Evolutionary conservation across 371 early-diverging fungal genomes (phyloP).

Genomic region (Lichtheimia hyalospora): DNA sequence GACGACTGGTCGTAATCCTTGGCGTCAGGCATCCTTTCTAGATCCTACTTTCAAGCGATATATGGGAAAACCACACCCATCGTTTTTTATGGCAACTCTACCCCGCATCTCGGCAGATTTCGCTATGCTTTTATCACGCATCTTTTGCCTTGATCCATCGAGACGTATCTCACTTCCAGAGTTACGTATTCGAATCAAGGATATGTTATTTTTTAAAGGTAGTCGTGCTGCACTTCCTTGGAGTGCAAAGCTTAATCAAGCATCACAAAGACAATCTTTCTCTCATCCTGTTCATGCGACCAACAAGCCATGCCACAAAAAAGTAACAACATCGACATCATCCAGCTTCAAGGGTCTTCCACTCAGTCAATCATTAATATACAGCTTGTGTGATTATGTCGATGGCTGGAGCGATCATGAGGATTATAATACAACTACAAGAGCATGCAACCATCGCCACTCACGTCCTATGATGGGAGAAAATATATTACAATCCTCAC

Average conservation of each 20-base stretch:
- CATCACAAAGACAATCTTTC: not conserved
- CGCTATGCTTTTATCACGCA: constrained; percentile 67
- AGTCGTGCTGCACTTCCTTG: constrained; percentile 86
- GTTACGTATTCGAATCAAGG: constrained; percentile 55
- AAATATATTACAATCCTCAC: too few relatives aligned
- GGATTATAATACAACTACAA: too few relatives aligned
- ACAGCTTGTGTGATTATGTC: constrained; percentile 6
- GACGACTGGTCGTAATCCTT: constrained; percentile 77
- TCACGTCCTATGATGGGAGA: too few relatives aligned
- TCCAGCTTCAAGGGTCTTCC: not conserved
- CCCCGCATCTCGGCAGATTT: constrained; percentile 72
- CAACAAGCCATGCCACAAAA: too few relatives aligned
- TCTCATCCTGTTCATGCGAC: not conserved
- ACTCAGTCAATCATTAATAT: not conserved
- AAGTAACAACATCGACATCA: too few relatives aligned
- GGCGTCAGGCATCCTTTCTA: constrained; percentile 71
- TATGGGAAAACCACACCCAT: constrained; percentile 54
- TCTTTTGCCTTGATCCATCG: constrained; percentile 74
- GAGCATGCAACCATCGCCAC: too few relatives aligned
- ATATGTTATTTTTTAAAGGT: constrained; percentile 74
- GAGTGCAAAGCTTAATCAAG: constrained; percentile 53
- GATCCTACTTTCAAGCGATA: constrained; percentile 77
- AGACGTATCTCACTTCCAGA: constrained; percentile 71
- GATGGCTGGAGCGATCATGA: not conserved
- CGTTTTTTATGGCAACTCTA: constrained; percentile 63